Evolutionary conservation across 1,139 yeast species (phyloP).

Genomic region (Suhomyces taliae): DNA sequence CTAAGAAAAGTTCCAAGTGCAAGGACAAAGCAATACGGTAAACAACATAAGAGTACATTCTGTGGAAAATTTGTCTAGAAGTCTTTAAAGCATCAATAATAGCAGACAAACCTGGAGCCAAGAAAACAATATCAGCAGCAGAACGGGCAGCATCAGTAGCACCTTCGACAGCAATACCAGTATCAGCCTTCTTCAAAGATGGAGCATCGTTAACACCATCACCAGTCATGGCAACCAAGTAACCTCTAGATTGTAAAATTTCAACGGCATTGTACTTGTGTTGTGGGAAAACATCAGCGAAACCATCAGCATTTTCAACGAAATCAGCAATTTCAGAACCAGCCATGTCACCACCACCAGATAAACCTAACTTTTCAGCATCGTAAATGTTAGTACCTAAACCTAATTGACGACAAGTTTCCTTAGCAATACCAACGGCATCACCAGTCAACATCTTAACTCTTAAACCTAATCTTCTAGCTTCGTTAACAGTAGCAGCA

Average conservation of each 20-base stretch:
- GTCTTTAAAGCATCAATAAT: conserved; percentile 92
- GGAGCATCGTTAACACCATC: conserved; percentile 98
- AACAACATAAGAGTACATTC: conserved; percentile 95
- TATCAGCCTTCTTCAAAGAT: conserved; percentile 93
- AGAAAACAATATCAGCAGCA: conserved; percentile 95
- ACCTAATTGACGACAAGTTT: conserved; percentile 97
- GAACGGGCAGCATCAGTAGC: conserved; percentile 96
- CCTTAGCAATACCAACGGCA: conserved; percentile 98
- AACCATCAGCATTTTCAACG: conserved; percentile 96
- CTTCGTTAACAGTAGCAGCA: conserved; percentile 93
- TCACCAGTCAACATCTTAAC: conserved; percentile 99
- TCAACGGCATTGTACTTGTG: conserved; percentile 93
- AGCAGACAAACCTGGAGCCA: conserved; percentile 95
- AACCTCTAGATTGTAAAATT: conserved; percentile 87
- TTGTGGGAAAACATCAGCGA: conserved; percentile 97
- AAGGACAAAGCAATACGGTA: conserved; percentile 93
- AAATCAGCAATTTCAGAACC: conserved; percentile 96
- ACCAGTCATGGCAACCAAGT: conserved; percentile 98
- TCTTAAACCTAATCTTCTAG: conserved; percentile 89
- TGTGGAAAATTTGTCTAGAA: conserved; percentile 96
- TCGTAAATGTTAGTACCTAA: conserved; percentile 96
- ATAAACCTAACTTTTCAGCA: conserved; percentile 95
- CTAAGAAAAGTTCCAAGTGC: conserved; percentile 90
- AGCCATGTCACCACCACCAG: conserved; percentile 96
- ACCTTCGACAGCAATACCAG: conserved; percentile 98